Percentiles rank a stretch among this genome's conserved stretches.
Conservation (phyloP, 495 filamentous ascomycete species). For the Neurospora tetrasperma region DNA sequence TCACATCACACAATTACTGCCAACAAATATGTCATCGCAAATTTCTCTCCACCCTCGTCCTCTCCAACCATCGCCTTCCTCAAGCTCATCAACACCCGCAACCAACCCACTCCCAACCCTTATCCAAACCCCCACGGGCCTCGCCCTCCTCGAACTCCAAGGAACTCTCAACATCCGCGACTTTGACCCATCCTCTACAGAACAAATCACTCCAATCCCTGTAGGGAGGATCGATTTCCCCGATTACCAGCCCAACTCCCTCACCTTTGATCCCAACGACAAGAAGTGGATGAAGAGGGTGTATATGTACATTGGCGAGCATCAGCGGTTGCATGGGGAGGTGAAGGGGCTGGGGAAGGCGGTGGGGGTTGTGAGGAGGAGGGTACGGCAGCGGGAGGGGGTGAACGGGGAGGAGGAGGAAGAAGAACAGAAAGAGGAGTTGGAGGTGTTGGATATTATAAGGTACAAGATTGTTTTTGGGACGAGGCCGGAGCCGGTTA, state of each 20-base stretch:
- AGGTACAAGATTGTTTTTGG: conserved; percentile 85
- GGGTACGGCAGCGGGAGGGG: neutral
- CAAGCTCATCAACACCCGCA: neutral
- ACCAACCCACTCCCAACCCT: conserved; percentile 63
- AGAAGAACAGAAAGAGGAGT: conserved; percentile 28
- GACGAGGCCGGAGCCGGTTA: conserved; percentile 77
- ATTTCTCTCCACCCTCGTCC: conserved; percentile 10
- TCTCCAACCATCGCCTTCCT: neutral
- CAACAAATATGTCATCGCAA: conserved; percentile 7
- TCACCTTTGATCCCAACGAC: conserved; percentile 24
- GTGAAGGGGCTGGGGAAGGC: conserved; percentile 74
- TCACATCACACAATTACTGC: neutral
- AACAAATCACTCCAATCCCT: conserved; percentile 31
- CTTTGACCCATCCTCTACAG: conserved; percentile 5
- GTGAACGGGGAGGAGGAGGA: neutral
- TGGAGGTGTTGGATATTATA: conserved; percentile 72
- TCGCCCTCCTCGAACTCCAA: conserved; percentile 84
- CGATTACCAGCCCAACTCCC: conserved; percentile 45
- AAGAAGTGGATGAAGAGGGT: conserved; percentile 79
- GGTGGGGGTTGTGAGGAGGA: conserved; percentile 57
- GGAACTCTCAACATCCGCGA: conserved; percentile 65
- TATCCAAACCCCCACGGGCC: conserved; percentile 71
- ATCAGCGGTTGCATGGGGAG: conserved; percentile 85
- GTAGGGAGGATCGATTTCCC: conserved; percentile 76
- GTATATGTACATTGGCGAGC: conserved; percentile 77